Base-by-base conservation (phyloP, 2,329 filamentous ascomycete genomes). In the Sporothrix pallida region DNA sequence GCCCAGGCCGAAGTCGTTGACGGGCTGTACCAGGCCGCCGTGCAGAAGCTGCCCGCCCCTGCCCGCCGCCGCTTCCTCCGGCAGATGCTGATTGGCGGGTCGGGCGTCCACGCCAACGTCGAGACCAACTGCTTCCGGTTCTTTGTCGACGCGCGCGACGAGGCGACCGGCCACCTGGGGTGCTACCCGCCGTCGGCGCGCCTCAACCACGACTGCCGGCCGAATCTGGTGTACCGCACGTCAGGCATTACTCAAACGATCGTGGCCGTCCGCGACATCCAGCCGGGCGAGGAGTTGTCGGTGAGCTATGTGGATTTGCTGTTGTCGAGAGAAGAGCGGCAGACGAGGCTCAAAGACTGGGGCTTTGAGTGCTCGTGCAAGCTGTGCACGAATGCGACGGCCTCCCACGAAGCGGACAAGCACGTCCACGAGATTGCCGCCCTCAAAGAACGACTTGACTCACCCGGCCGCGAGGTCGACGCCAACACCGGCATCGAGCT, bases 191-290 rank as follows among this genome's bases (percentile, higher is more conserved):
- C 82, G 20, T 78, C 81, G 2, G 79, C 80, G 37, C 77, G 77
- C 54, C 76, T 83, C 8, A 84, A 84, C 71, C 82, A 84, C 68
- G 82, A 83, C 74, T 84, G 83, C 67, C 78, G 82, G 56, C 82
- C 82, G 37, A 74, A 67, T 17, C 65, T 73, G 7, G 79, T 81
- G 73, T 82, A 82, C 76, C 80, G 81, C 65, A 77, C 83, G 50
- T 71, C 74, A 10, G 80, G 81, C 74, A 77, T 81, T 26, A 82
- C 81, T n/a, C 81, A 83, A 71, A 81, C 78, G 46, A 80, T 80
- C 9, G 76, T 81, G 23, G 83, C 83, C 3, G 80, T 79, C 37
- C 81, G 81, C 42, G 79, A 82, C 74, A 83, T 84, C 56, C 63
- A 50, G 12, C 60, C 78, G 0, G 82, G 81, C 23, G 80, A 82